These are phyloP conservation scores for Henckelia pumila DNA, from an alignment of 257 asterid species.

Conservation along the genomic window DNA sequence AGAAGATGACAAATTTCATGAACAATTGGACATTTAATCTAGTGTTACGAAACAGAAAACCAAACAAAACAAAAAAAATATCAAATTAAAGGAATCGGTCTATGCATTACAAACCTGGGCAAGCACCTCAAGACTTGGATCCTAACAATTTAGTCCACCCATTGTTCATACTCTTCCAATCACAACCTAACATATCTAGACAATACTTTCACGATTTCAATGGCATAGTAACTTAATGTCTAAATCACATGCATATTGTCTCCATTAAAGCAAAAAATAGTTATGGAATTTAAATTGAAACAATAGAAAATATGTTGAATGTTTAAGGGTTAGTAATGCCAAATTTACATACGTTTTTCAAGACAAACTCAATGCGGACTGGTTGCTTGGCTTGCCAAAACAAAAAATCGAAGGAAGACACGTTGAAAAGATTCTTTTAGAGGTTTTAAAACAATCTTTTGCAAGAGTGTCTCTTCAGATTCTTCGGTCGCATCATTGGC, in stretches of 20 bases:
- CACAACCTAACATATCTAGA: not conserved
- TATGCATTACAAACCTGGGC: too few species aligned
- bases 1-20: too few species aligned
- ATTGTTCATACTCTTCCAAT: not conserved
- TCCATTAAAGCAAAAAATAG: not conserved
- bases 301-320: not conserved
- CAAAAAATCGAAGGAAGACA: slow-evolving; percentile 60
- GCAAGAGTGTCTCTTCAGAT: slow-evolving; percentile 53
- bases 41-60: too few species aligned
- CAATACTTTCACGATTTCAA: not conserved
- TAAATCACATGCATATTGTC: not conserved
- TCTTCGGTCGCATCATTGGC: slow-evolving; percentile 33
- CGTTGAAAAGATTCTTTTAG: slow-evolving; percentile 81
- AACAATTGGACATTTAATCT: too few species aligned
- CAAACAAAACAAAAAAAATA: too few species aligned
- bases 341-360: slow-evolving; percentile 64
- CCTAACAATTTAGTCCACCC: not conserved
- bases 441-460: slow-evolving; percentile 62
- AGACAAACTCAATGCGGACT: slow-evolving; percentile 73
- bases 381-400: slow-evolving; percentile 99
- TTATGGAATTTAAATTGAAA: not conserved
- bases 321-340: not conserved
- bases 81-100: too few species aligned
- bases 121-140: not conserved
- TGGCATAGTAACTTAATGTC: not conserved